Evolutionary conservation across 805 yeast species (phyloP).

Genomic region (Candida maesae): DNA sequence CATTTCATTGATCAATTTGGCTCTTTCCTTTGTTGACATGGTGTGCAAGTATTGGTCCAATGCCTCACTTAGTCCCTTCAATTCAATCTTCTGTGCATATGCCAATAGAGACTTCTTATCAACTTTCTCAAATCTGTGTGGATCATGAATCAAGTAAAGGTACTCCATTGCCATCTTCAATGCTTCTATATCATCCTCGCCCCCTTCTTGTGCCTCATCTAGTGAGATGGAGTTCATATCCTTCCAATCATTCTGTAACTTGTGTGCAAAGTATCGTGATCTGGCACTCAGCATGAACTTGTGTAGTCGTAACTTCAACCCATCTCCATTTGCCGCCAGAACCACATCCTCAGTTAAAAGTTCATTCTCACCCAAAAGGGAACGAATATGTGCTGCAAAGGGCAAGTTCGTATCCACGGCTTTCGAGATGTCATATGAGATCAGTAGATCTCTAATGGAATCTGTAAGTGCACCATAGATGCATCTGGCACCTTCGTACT

Average conservation of each 20-base stretch:
- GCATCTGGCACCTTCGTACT: constrained; percentile 78
- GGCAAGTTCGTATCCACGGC: constrained; percentile 67
- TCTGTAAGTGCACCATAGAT: constrained; percentile 76
- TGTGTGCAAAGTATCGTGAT: constrained; percentile 29
- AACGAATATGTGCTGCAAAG: constrained; percentile 65
- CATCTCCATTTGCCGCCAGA: constrained; percentile 4
- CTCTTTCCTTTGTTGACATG: constrained; percentile 28
- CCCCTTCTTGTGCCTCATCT: no score
- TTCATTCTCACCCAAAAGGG: constrained; percentile 30
- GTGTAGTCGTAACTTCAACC: constrained; percentile 30
- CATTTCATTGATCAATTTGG: constrained; percentile 30
- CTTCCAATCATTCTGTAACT: constrained; percentile 27
- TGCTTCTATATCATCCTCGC: constrained; percentile 15
- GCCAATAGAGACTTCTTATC: constrained; percentile 29
- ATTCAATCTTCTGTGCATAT: constrained; percentile 32
- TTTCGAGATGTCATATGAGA: constrained; percentile 62
- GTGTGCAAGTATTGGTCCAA: constrained; percentile 29
- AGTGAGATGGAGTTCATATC: constrained; percentile 20
- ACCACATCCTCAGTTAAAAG: constrained; percentile 22
- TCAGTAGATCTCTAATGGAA: constrained; percentile 51
- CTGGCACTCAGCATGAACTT: constrained; percentile 40
- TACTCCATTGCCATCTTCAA: constrained; percentile 30
- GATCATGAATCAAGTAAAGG: constrained; percentile 36
- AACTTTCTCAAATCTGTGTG: constrained; percentile 32
- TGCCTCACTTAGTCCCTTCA: constrained; percentile 36